phyloP scores from a whole-genome alignment of 257 asterid species.

The Ballota nigra region DNA sequence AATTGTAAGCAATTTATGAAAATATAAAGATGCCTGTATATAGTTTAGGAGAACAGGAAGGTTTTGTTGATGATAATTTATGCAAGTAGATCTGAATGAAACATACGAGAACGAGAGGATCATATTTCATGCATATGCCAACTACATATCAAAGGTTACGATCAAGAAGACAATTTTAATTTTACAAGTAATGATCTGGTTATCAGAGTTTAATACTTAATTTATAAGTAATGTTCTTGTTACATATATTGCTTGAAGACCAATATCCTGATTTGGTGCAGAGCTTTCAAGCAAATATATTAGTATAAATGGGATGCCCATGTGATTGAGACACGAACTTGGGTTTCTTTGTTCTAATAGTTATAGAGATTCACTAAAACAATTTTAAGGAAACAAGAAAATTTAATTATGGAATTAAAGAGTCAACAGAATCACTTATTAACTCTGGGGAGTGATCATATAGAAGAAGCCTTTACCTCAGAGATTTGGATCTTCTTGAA shows the following conservation, averaged over 20 bases:
- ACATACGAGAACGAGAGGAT: slow-evolving; percentile 7
- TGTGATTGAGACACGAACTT: not conserved
- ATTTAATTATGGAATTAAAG: slow-evolving; percentile 4
- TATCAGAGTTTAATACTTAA: not conserved
- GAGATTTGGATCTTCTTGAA: slow-evolving; percentile 59
- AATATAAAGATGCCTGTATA: not conserved
- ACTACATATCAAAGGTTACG: slow-evolving; percentile 13
- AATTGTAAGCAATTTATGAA: not conserved
- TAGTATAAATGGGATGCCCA: not conserved
- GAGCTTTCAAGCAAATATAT: not conserved
- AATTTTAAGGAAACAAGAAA: not conserved
- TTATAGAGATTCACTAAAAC: not conserved
- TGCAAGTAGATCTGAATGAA: slow-evolving; percentile 14
- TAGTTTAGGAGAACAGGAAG: slow-evolving; percentile 1
- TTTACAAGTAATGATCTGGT: not conserved
- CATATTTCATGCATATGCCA: not conserved
- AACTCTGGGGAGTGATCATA: slow-evolving; percentile 10
- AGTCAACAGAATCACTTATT: not conserved
- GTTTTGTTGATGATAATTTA: not conserved
- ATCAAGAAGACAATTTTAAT: slow-evolving; percentile 8
- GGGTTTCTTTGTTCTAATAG: not conserved
- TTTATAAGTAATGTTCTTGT: not conserved
- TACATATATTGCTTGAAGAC: slow-evolving; percentile 4
- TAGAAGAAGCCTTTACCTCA: slow-evolving; percentile 55
- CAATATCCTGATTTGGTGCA: not conserved